These are phyloP conservation scores for Multifurca ochricompacta DNA, from an alignment of 768 basidiomycete genomes.

Conservation along the genomic window DNA sequence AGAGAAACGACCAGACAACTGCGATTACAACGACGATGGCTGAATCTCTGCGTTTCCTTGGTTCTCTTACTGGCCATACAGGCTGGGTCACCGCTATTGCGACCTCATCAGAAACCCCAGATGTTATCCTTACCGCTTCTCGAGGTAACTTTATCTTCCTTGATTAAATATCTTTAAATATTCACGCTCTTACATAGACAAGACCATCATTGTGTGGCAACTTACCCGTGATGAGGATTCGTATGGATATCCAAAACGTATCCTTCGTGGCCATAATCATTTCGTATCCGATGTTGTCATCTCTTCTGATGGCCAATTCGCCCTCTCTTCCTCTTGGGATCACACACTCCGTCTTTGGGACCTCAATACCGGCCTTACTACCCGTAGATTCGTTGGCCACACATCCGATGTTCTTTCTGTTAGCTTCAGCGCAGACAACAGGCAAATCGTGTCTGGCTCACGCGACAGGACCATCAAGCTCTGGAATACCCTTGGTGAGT, in stretches of 20 bases:
- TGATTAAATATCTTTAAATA: slow-evolving; percentile 13
- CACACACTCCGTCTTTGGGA: slow-evolving; percentile 99
- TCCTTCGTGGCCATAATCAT: slow-evolving; percentile 98
- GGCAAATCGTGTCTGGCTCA: slow-evolving; percentile 98
- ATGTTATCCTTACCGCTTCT: slow-evolving; percentile 98
- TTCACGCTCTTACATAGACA: slow-evolving; percentile 51
- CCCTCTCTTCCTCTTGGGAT: slow-evolving; percentile 99
- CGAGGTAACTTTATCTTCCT: slow-evolving; percentile 58
- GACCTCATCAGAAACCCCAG: slow-evolving; percentile 96
- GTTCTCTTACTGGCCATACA: slow-evolving; percentile 87
- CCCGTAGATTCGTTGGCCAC: slow-evolving; percentile 97
- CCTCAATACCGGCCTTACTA: slow-evolving; percentile 93
- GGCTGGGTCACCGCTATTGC: slow-evolving; percentile 99
- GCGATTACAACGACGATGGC: slow-evolving; percentile 14
- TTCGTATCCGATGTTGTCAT: slow-evolving; percentile 98
- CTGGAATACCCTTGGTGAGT: slow-evolving; percentile 99
- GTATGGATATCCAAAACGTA: slow-evolving; percentile 95
- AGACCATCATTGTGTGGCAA: slow-evolving; percentile 99
- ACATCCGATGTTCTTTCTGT: slow-evolving; percentile 96
- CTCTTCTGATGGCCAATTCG: slow-evolving; percentile 98
- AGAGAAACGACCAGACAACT: no score
- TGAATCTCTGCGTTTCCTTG: slow-evolving; percentile 41
- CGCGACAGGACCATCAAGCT: slow-evolving; percentile 97
- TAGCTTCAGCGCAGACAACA: slow-evolving; percentile 99
- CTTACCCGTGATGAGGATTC: slow-evolving; percentile 86